Base-by-base conservation (phyloP, 2,329 filamentous ascomycete genomes). In the Domatiomyces catenatus region DNA sequence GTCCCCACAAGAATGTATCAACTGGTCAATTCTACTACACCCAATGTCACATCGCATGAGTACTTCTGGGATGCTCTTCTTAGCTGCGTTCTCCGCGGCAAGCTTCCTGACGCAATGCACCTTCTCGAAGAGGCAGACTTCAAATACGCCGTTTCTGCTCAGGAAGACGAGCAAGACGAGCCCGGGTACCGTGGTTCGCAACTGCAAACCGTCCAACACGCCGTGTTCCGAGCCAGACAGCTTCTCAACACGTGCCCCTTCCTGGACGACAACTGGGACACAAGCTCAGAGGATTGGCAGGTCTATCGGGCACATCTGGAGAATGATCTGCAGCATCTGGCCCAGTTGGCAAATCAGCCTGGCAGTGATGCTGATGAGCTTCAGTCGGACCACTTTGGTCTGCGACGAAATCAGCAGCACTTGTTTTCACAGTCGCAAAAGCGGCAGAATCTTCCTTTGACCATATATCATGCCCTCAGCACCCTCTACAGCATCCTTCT, bases 41-140 rank as follows among this genome's bases (percentile, higher is more conserved):
- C 85, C 0, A 84, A 84, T 52, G 86, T 88, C 19, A 83, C 86
- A 1, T 79, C 80, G 44, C 85, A 92, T 60, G 71, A 75, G 22
- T 72, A 84, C 36, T 96, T 87, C 67, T 96, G 90, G 90, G 85
- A 89, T 62, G 80, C 80, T 1, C 71, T 94, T n/a, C 84, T 83
- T 59, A 78, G 79, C 50, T 73, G 80, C 12, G 72, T 89, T 19
- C 71, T 94, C 22, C 83, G 88, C 46, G 90, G 89, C 43, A 81
- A 83, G 52, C 76, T 94, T 44, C 59, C 65, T 12, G 78, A 79
- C 43, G 81, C 83, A 1, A 73, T 83, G n/a, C 70, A 75, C 46
- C 67, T 94, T 24, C 72, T 96, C 46, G 76, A 74, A 51, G 76
- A 79, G 49, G 87, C 86, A 8, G 85, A 86, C 28, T 94, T 92